Conservation (phyloP, 2,329 filamentous ascomycete genomes). For the Aureobasidium sp. region DNA sequence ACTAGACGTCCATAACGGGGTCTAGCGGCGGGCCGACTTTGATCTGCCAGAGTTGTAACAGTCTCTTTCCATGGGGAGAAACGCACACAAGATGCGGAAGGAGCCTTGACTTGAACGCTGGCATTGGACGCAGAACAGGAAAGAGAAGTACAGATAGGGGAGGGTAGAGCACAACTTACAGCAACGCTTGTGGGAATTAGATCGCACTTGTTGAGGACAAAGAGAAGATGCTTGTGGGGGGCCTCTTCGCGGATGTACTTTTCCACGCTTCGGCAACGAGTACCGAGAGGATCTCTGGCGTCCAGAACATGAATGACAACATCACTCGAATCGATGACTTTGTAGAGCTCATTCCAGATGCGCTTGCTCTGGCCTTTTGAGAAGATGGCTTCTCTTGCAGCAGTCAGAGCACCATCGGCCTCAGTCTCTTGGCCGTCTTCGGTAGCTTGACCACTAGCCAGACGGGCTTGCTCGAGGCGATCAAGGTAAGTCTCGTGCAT, state of each 20-base stretch:
- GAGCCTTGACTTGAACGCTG: slow-evolving; percentile 87
- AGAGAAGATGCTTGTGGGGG: slow-evolving; percentile 90
- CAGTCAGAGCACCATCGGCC: slow-evolving; percentile 37
- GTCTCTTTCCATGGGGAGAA: slow-evolving; percentile 67
- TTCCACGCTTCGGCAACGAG: slow-evolving; percentile 80
- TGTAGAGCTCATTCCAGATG: slow-evolving; percentile 91
- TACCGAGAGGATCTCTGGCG: slow-evolving; percentile 82
- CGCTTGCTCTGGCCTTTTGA: slow-evolving; percentile 91
- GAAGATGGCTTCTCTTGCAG: slow-evolving; percentile 65
- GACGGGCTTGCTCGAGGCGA: slow-evolving; percentile 67
- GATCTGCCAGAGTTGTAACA: slow-evolving; percentile 99
- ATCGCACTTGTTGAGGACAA: slow-evolving; percentile 86
- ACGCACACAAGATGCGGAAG: slow-evolving; percentile 52
- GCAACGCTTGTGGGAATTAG: slow-evolving; percentile 86
- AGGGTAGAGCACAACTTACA: slow-evolving; percentile 60
- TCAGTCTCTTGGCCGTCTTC: slow-evolving; percentile 33
- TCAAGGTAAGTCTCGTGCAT: slow-evolving; percentile 78
- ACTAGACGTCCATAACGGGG: slow-evolving; percentile 56
- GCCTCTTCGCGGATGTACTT: slow-evolving; percentile 92
- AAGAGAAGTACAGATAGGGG: slow-evolving; percentile 18
- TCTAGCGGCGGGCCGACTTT: slow-evolving; percentile 64
- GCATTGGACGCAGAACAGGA: slow-evolving; percentile 38
- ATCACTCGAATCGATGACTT: slow-evolving; percentile 91
- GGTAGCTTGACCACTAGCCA: slow-evolving; percentile 65
- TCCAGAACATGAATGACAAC: slow-evolving; percentile 94